Conservation (phyloP, 192 early-diverging fungal species). For the Coemansia sp. region DNA sequence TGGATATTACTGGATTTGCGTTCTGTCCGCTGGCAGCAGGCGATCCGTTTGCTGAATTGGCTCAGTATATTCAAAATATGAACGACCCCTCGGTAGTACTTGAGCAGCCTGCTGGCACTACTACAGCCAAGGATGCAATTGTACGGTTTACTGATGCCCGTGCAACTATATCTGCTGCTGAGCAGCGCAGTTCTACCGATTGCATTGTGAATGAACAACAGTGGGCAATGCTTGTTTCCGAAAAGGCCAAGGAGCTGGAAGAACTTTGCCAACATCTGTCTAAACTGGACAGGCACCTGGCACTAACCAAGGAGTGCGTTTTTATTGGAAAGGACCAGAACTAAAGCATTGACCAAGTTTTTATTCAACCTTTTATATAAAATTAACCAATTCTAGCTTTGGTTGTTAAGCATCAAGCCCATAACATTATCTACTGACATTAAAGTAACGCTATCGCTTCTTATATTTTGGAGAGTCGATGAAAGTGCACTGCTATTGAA, state of each 20-base stretch:
- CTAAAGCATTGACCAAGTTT: background rate
- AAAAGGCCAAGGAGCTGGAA: slow-evolving; percentile 14
- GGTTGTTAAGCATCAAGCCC: no score
- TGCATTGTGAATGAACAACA: slow-evolving; percentile 15
- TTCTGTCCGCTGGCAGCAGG: slow-evolving; percentile 17
- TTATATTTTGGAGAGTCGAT: no score
- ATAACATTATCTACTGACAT: no score
- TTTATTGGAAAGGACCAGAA: slow-evolving; percentile 13
- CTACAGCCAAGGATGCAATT: slow-evolving; percentile 3
- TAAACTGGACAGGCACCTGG: slow-evolving; percentile 38
- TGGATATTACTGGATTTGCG: slow-evolving; percentile 22
- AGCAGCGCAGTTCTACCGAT: no score
- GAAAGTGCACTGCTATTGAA: no score
- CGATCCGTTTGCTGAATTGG: slow-evolving; percentile 15
- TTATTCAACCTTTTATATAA: no score
- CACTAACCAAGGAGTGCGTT: slow-evolving; percentile 35
- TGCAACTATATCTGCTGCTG: background rate
- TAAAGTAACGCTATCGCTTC: no score
- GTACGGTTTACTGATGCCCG: background rate
- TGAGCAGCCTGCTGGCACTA: slow-evolving; percentile 18
- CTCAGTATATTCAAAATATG: slow-evolving; percentile 26
- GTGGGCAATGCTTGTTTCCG: slow-evolving; percentile 19
- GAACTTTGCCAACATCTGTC: slow-evolving; percentile 15
- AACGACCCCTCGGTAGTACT: slow-evolving; percentile 22
- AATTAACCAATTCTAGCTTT: no score